Base-by-base conservation (phyloP, 192 early-diverging fungal genomes). In the Anaeromyces robustus region DNA sequence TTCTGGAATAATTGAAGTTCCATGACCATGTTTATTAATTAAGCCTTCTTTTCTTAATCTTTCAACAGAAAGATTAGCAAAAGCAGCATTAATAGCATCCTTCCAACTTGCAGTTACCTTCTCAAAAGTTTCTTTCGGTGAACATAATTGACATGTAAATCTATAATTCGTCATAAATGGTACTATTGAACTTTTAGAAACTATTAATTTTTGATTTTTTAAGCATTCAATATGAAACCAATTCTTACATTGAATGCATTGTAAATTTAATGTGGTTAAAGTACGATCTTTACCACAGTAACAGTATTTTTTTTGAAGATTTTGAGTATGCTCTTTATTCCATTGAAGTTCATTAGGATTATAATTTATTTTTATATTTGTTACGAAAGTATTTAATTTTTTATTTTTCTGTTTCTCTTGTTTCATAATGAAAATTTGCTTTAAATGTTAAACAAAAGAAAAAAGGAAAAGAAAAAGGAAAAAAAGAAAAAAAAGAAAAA, bases 171-270 rank as follows among this genome's bases (percentile, higher is more conserved):
- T 92, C 68, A 90, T 88, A 77, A 92, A 90, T 30, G 90, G 85
- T 12, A 92, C 82, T 29, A 83, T 87, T 17, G 85, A 86, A 29
- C 85, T 85, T 9, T 88, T 81, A 0, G 83, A 37, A 19, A 86
- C 82, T 43, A 68, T 68, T 68, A 68, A n/a, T 26, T n/a, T 68
- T 68, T 18, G 22, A n/a, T 68, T 68, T 68, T 85, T 80, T 41
- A 88, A 82, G 79, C 92, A 92, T 29, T 84, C 83, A 13, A 81
- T 84, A 83, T 92, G 92, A 78, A 90, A 92, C 92, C 92, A 92
- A 82, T 92, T 91, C 16, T 83, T 83, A 80, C 92, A 92, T 29
- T 83, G 81, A 85, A 82, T 82, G 79, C 92, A 92, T 81, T 92
- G 90, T 1, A 92, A 78, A 13, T 84, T 80, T 11, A 91, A 81